Conservation (phyloP, 495 filamentous ascomycete genomes). For the Penicillium paxilli region DNA sequence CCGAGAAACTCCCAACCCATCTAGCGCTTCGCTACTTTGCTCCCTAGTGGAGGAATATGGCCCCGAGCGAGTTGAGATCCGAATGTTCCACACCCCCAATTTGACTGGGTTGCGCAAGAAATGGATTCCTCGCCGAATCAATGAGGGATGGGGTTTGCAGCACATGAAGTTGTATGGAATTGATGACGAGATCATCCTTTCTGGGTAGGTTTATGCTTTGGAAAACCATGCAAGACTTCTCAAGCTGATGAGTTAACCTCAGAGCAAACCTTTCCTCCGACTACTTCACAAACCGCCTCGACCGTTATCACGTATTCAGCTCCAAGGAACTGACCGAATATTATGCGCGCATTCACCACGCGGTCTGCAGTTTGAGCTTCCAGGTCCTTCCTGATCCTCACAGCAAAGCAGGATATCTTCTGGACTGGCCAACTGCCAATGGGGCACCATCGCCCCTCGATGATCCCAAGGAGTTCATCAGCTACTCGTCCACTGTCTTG, state of each 20-base stretch:
- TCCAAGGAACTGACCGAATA: conserved; percentile 78
- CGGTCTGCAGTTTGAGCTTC: conserved; percentile 79
- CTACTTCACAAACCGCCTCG: conserved; percentile 95
- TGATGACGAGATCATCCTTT: conserved; percentile 94
- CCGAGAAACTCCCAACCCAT: conserved; percentile 82
- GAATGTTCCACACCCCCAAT: conserved; percentile 98
- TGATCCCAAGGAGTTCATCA: conserved; percentile 65
- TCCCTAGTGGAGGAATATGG: conserved; percentile 83
- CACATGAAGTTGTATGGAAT: conserved; percentile 99
- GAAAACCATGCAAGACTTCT: neutral
- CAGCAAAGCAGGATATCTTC: conserved; percentile 60
- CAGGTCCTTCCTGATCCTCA: conserved; percentile 63
- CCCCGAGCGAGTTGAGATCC: conserved; percentile 81
- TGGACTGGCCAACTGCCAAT: conserved; percentile 81
- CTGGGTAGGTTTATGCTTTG: conserved; percentile 58
- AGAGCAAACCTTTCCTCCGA: conserved; percentile 90
- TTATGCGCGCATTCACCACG: conserved; percentile 73
- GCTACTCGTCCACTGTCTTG: conserved; percentile 65
- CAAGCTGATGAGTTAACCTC: conserved; percentile 5
- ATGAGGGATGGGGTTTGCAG: conserved; percentile 97
- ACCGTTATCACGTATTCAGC: conserved; percentile 90
- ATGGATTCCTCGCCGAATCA: conserved; percentile 82
- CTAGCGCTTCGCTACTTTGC: conserved; percentile 85
- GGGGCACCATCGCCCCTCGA: conserved; percentile 68
- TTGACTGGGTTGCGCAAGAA: conserved; percentile 83